These are phyloP conservation scores for Pythium sp. DNA, from an alignment of 352 stramenopile genomes.

Conservation along the genomic window DNA sequence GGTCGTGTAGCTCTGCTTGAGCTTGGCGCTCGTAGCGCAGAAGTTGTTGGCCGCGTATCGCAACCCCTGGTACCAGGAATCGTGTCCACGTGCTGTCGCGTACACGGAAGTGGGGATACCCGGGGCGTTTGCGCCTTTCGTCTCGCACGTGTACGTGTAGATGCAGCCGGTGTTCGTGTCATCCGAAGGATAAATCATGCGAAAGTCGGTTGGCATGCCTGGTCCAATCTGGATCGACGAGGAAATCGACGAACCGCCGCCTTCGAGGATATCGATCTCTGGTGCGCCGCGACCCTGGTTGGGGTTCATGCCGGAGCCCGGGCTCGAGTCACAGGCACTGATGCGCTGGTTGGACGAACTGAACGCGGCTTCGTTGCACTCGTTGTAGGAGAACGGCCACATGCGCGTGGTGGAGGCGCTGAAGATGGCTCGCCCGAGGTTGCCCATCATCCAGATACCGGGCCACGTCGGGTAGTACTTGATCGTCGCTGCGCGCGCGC, in stretches of 20 bases:
- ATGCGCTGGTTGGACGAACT: conserved; percentile 61
- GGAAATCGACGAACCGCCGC: conserved; percentile 54
- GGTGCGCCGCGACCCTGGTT: conserved; percentile 87
- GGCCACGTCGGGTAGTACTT: conserved; percentile 88
- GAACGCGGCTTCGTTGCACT: conserved; percentile 88
- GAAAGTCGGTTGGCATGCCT: conserved; percentile 22
- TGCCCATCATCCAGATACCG: conserved; percentile 95
- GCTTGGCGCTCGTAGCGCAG: conserved; percentile 28
- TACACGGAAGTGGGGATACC: conserved; percentile 49
- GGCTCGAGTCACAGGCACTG: conserved; percentile 87
- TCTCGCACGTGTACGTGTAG: conserved; percentile 39
- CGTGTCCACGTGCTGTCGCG: conserved; percentile 11
- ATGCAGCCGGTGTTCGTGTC: conserved; percentile 30
- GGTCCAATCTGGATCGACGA: conserved; percentile 75
- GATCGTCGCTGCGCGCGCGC: conserved; percentile 25
- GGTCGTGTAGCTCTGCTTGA: conserved; percentile 40
- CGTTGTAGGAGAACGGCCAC: conserved; percentile 95
- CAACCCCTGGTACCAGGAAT: conserved; percentile 52
- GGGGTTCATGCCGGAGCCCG: conserved; percentile 90
- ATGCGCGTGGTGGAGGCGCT: conserved; percentile 90
- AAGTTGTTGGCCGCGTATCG: conserved; percentile 59
- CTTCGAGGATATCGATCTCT: conserved; percentile 96
- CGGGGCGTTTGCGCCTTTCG: conserved; percentile 45
- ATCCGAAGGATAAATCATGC: background rate
- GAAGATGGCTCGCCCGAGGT: conserved; percentile 94